A percentile compares a stretch with the other conserved stretches of the same genome.
phyloP scores from a whole-genome alignment of 306 rosid species.

The Crotalaria pallida region DNA sequence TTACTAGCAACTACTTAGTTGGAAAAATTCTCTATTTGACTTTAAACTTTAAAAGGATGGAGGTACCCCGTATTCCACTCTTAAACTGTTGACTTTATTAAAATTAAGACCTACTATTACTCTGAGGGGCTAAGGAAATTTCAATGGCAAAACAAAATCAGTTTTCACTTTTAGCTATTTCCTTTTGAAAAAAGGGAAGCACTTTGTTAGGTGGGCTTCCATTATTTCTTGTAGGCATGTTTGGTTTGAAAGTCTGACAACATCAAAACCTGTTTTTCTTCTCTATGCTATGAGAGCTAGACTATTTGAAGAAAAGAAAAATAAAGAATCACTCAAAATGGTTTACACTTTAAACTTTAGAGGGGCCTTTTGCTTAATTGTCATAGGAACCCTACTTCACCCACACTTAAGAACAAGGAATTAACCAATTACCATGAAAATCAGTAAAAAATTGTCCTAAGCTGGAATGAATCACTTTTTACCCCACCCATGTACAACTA shows the following conservation, averaged over 20 bases:
- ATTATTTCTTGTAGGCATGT: not conserved
- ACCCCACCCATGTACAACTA: constrained; percentile 13
- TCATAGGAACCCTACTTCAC: not conserved
- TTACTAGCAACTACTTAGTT: not conserved
- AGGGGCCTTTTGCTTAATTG: not conserved
- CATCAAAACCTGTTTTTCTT: constrained; percentile 1
- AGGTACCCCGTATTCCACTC: constrained; percentile 1
- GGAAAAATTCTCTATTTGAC: constrained; percentile 11
- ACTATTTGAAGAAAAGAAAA: not conserved
- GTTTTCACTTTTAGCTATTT: not conserved
- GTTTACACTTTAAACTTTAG: not conserved
- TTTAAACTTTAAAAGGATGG: constrained; percentile 1
- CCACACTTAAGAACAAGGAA: not conserved
- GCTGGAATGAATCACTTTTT: not conserved
- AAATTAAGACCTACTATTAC: constrained; percentile 6
- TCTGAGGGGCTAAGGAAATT: not conserved
- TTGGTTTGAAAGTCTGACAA: not conserved
- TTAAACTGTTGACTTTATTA: constrained; percentile 5
- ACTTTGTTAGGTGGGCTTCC: not conserved
- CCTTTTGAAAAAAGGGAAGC: constrained; percentile 4
- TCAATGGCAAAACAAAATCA: constrained; percentile 1
- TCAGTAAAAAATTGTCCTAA: not conserved
- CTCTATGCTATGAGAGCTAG: not conserved
- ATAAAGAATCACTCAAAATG: not conserved
- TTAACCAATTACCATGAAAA: not conserved